phyloP scores from a whole-genome alignment of 2,329 filamentous ascomycete species.

The Lachnellula willkommii region DNA sequence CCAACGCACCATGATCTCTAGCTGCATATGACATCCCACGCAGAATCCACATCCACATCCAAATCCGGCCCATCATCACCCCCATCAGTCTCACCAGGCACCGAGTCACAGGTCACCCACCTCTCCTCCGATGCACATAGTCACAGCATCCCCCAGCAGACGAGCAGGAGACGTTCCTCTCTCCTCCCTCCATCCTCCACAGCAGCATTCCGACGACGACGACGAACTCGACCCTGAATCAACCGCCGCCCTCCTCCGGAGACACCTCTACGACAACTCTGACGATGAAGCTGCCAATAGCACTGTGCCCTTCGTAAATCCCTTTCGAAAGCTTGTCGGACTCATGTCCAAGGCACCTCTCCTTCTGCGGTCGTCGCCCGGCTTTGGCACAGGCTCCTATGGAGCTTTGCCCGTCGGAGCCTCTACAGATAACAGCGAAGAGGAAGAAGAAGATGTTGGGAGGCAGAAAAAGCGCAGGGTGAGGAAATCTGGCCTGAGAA shows the following conservation, averaged over 20 bases:
- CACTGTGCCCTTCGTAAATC: slow-evolving; percentile 11
- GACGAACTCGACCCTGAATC: slow-evolving; percentile 28
- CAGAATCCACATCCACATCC: not conserved
- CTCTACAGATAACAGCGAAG: slow-evolving; percentile 32
- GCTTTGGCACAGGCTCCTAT: slow-evolving; percentile 56
- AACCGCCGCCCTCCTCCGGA: slow-evolving; percentile 22
- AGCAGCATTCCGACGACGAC: not conserved
- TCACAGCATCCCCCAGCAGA: not conserved
- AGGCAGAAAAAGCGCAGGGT: slow-evolving; percentile 20
- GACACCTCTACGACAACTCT: slow-evolving; percentile 13
- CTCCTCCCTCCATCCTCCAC: slow-evolving; percentile 10
- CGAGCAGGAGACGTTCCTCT: slow-evolving; percentile 20
- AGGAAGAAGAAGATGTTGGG: slow-evolving; percentile 25
- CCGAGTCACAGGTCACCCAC: not conserved
- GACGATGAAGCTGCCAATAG: slow-evolving; percentile 10
- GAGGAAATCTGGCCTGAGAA: slow-evolving; percentile 25
- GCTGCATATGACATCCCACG: slow-evolving; percentile 12
- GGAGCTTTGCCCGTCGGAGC: slow-evolving; percentile 48
- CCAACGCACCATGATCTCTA: not conserved
- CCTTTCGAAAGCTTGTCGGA: slow-evolving; percentile 18
- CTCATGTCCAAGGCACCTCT: slow-evolving; percentile 47
- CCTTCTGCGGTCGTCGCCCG: slow-evolving; percentile 54
- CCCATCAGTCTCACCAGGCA: not conserved
- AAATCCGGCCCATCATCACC: not conserved
- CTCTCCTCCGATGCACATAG: not conserved